Evolutionary conservation across 768 basidiomycete genomes (phyloP).

Genomic region (Leucosporidium scottii): DNA sequence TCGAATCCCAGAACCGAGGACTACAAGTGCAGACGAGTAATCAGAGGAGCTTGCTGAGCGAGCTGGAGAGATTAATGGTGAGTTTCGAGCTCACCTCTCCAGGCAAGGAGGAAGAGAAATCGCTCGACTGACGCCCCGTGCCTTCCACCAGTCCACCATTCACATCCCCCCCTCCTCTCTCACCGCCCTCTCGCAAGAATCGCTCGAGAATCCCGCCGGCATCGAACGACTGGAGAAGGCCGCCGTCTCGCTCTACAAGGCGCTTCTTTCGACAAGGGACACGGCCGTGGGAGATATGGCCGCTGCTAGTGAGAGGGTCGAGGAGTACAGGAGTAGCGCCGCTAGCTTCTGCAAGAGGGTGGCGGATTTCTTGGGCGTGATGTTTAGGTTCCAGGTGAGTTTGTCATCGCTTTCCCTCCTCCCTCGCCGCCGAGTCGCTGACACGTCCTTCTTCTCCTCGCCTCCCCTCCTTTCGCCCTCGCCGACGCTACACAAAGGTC

Average conservation of each 20-base stretch:
- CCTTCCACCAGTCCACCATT: conserved; percentile 66
- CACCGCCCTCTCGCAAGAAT: conserved; percentile 74
- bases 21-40: conserved; percentile 97
- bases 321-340: conserved; percentile 85
- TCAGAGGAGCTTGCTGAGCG: conserved; percentile 71
- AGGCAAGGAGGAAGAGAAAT: too few species aligned
- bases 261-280: conserved; percentile 79
- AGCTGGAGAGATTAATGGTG: conserved; percentile 81
- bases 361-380: conserved; percentile 79
- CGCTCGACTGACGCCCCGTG: neutral
- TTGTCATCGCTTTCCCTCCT: neutral
- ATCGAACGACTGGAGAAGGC: conserved; percentile 74
- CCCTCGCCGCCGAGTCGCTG: too few species aligned
- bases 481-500: neutral
- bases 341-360: conserved; percentile 87
- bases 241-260: conserved; percentile 86
- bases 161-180: conserved; percentile 78
- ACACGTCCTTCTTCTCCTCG: neutral
- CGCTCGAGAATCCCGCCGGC: conserved; percentile 68
- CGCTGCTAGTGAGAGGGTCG: conserved; percentile 87
- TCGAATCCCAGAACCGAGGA: conserved; percentile 93
- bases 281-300: conserved; percentile 72
- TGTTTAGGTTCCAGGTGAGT: conserved; percentile 78
- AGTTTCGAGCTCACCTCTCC: too few species aligned
- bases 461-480: too few species aligned